These are phyloP conservation scores for Periconia sp. DNA, from an alignment of 2,329 filamentous ascomycete genomes.

Conservation along the genomic window DNA sequence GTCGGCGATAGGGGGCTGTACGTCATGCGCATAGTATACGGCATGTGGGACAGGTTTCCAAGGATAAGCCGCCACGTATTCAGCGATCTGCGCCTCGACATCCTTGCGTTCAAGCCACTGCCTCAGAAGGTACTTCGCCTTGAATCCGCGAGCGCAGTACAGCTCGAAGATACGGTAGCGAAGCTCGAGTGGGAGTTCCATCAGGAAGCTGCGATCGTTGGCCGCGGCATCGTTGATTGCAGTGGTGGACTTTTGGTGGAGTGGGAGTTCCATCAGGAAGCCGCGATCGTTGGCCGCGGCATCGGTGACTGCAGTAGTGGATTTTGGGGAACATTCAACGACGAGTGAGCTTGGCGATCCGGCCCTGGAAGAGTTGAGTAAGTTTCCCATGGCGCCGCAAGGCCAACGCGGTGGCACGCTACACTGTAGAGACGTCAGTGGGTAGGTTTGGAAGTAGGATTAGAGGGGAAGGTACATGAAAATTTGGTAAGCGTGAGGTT, in stretches of 20 bases:
- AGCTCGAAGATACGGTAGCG: slow-evolving; percentile 32
- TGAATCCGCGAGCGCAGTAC: slow-evolving; percentile 14
- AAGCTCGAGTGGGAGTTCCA: slow-evolving; percentile 34
- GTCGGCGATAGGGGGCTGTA: slow-evolving; percentile 5
- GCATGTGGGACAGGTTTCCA: slow-evolving; percentile 8
- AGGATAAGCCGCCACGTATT: slow-evolving; percentile 12
- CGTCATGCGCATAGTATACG: slow-evolving; percentile 11
- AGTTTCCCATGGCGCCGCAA: neutral
- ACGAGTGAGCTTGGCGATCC: no score
- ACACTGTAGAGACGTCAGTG: no score
- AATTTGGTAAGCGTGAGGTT: no score
- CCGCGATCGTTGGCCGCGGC: slow-evolving; percentile 3
- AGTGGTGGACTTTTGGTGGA: slow-evolving; percentile 6
- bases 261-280: slow-evolving; percentile 26
- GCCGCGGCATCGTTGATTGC: slow-evolving; percentile 5
- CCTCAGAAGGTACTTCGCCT: slow-evolving; percentile 30
- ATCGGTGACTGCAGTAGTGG: slow-evolving; percentile 1
- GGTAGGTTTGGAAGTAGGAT: no score
- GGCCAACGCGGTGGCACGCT: no score
- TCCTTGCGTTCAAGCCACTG: slow-evolving; percentile 42
- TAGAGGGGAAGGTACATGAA: no score
- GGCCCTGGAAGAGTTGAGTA: neutral
- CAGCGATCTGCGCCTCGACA: slow-evolving; percentile 17
- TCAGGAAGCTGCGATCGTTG: slow-evolving; percentile 9
- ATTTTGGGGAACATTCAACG: no score